Conservation (phyloP, 2,329 filamentous ascomycete species). For the Didymella exigua region DNA sequence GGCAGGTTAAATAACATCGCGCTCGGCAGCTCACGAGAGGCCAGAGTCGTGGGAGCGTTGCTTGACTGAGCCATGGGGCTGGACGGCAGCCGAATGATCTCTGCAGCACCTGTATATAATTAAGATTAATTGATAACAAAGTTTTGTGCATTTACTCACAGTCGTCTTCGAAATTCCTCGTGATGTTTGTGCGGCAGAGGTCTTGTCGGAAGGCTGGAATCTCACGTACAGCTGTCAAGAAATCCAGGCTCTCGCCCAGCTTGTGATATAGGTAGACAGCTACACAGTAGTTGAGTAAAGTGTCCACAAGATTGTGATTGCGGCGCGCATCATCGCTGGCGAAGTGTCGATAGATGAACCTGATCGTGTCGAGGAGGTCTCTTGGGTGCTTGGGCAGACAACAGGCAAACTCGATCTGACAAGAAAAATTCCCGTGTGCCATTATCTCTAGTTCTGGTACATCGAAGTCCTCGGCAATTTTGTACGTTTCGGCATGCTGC, state of each 20-base stretch:
- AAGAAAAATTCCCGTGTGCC: constrained; percentile 49
- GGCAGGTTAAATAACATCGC: constrained; percentile 25
- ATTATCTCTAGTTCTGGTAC: constrained; percentile 47
- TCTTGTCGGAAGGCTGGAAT: constrained; percentile 49
- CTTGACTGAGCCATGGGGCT: not conserved
- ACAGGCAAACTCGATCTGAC: constrained; percentile 48
- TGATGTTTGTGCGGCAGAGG: constrained; percentile 47
- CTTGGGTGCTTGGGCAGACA: constrained; percentile 46
- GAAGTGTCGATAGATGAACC: constrained; percentile 43
- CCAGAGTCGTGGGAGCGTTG: constrained; percentile 13
- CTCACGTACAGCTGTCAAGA: constrained; percentile 46
- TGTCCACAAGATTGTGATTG: constrained; percentile 43
- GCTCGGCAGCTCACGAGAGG: constrained; percentile 19
- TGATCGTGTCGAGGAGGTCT: constrained; percentile 50
- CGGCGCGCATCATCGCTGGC: constrained; percentile 26
- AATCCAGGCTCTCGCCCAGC: constrained; percentile 44
- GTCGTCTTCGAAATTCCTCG: constrained; percentile 49
- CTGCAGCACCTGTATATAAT: constrained; percentile 6
- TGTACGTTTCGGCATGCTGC: constrained; percentile 50
- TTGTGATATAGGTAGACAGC: constrained; percentile 46
- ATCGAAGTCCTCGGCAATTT: constrained; percentile 50
- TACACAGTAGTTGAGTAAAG: constrained; percentile 53
- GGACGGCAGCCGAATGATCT: constrained; percentile 7
- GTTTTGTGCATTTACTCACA: constrained; percentile 37
- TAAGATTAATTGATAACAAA: not conserved